phyloP scores from a whole-genome alignment of 2,329 filamentous ascomycete genomes.

The Podosphaera aphanis region DNA sequence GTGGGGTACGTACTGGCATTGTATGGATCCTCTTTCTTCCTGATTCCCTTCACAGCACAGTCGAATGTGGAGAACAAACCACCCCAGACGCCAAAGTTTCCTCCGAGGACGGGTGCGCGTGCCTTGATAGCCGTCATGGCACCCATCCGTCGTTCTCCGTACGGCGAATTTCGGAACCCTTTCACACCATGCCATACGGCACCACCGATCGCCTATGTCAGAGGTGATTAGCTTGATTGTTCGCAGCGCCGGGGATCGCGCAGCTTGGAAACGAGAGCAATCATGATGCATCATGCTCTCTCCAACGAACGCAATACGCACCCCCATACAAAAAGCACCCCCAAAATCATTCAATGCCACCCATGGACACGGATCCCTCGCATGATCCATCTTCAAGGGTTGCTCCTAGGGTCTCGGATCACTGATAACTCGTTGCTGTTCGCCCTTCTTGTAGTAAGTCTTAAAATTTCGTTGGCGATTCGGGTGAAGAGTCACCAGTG shows the following conservation, averaged over 20 bases:
- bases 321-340: constrained; percentile 89
- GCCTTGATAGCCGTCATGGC: constrained; percentile 95
- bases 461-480: too few species aligned
- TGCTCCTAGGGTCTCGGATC: constrained; percentile 2
- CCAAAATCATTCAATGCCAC: constrained; percentile 94
- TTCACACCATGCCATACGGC: constrained; percentile 95
- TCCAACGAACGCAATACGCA: constrained; percentile 23
- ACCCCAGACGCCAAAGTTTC: constrained; percentile 96
- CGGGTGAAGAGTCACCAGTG: too few species aligned
- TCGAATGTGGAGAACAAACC: constrained; percentile 90
- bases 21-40: constrained; percentile 94
- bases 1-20: constrained; percentile 44
- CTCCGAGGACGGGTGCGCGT: constrained; percentile 80
- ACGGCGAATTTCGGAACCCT: constrained; percentile 70
- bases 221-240: neutral
- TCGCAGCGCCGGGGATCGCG: neutral
- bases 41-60: constrained; percentile 80
- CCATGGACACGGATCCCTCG: constrained; percentile 88
- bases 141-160: constrained; percentile 87
- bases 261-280: neutral
- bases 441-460: too few species aligned
- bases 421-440: neutral
- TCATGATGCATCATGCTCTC: too few species aligned
- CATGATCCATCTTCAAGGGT: constrained; percentile 56
- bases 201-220: constrained; percentile 41